A percentile compares a stretch with the other conserved stretches of the same genome.
Conservation (phyloP, 2,329 filamentous ascomycete species). For the Pestalotiopsis sp. region DNA sequence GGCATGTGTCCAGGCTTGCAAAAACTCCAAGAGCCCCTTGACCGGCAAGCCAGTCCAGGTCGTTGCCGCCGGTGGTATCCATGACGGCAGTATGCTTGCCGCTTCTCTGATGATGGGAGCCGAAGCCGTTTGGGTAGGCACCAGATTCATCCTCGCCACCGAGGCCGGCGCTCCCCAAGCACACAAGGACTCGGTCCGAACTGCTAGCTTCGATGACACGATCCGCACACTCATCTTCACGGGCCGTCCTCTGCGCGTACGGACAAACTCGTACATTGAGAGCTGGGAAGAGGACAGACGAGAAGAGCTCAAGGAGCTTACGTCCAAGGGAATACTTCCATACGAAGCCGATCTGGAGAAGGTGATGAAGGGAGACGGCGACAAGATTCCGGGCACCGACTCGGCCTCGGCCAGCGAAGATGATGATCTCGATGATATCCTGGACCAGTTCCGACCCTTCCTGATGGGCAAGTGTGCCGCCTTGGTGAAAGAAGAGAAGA, state of each 20-base stretch:
- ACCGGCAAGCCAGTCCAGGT: conserved; percentile 88
- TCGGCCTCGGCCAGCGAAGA: conserved; percentile 66
- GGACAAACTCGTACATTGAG: conserved; percentile 89
- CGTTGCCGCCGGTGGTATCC: conserved; percentile 90
- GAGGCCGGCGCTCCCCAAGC: conserved; percentile 92
- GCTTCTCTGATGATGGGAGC: conserved; percentile 92
- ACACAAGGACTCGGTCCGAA: conserved; percentile 94
- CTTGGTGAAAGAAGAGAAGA: conserved; percentile 90
- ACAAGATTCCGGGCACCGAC: conserved; percentile 23
- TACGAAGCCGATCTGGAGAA: conserved; percentile 94
- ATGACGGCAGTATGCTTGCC: conserved; percentile 88
- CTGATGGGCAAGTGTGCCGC: conserved; percentile 94
- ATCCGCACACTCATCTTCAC: conserved; percentile 98
- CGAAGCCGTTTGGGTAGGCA: conserved; percentile 92
- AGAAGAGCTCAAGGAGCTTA: conserved; percentile 90
- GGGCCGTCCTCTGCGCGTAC: conserved; percentile 88
- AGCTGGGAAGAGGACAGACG: conserved; percentile 95
- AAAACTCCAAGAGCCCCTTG: conserved; percentile 81
- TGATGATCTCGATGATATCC: conserved; percentile 75
- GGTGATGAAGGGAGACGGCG: conserved; percentile 60
- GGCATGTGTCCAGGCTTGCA: conserved; percentile 79
- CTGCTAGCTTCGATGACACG: conserved; percentile 92
- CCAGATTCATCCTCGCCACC: conserved; percentile 89
- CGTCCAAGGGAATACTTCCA: conserved; percentile 84
- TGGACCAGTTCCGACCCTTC: conserved; percentile 66